Conservation (phyloP, 345 rosid species). For the Hibiscus mutabilis region DNA sequence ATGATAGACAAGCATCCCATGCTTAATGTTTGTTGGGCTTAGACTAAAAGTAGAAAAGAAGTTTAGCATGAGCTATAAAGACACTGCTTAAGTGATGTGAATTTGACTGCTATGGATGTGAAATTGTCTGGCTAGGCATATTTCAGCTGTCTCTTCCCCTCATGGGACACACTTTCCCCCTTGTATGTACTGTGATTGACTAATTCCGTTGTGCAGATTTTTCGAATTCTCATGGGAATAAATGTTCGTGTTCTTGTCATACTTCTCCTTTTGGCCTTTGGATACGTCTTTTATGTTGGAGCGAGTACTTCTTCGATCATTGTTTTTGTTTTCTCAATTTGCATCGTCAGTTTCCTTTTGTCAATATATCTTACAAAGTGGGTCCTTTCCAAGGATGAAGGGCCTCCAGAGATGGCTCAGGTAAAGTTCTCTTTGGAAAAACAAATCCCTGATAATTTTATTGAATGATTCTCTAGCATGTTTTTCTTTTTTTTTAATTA, state of each 20-base stretch:
- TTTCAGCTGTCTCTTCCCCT: neutral
- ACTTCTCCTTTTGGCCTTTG: slow-evolving; percentile 60
- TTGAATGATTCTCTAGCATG: neutral
- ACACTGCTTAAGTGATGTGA: neutral
- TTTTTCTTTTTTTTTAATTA: neutral
- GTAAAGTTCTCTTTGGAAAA: slow-evolving; percentile 28
- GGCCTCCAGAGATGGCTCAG: slow-evolving; percentile 96
- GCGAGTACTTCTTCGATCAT: slow-evolving; percentile 88
- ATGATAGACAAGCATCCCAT: neutral
- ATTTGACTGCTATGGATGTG: neutral
- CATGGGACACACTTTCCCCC: neutral
- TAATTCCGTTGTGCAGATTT: slow-evolving; percentile 46
- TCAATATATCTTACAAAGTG: slow-evolving; percentile 79
- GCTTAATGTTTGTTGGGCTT: neutral
- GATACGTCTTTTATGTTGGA: slow-evolving; percentile 76
- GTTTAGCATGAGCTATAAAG: neutral
- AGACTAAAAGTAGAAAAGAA: neutral
- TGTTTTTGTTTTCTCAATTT: slow-evolving; percentile 81
- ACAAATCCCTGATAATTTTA: neutral
- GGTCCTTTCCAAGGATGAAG: slow-evolving; percentile 98
- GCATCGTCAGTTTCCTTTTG: slow-evolving; percentile 74
- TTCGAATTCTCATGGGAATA: slow-evolving; percentile 72
- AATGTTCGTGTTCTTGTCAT: slow-evolving; percentile 72
- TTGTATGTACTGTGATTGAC: neutral
- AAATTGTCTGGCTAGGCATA: neutral